Evolutionary conservation across 2,329 filamentous ascomycete genomes (phyloP).

Genomic region (Pseudogymnoascus sp.): DNA sequence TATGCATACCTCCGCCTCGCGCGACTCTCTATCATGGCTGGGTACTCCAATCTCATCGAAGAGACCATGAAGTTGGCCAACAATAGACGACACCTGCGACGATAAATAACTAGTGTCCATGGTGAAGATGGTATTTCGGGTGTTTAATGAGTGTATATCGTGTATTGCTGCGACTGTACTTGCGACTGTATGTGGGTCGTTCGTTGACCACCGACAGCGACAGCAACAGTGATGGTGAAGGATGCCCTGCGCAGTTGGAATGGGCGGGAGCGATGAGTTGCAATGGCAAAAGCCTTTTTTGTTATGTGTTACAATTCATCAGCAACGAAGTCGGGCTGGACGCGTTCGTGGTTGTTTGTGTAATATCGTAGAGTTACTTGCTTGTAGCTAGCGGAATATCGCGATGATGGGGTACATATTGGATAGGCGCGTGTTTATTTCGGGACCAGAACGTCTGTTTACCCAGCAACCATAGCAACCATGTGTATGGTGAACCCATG

Average conservation of each 20-base stretch:
- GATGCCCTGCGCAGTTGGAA: background rate
- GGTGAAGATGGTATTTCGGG: background rate
- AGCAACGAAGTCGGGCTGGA: background rate
- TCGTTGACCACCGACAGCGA: background rate
- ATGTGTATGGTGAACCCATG: background rate
- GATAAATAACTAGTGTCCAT: conserved; percentile 93
- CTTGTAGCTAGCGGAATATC: background rate
- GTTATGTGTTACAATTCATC: conserved; percentile 8
- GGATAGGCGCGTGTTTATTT: conserved; percentile 5
- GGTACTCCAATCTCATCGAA: conserved; percentile 98
- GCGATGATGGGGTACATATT: conserved; percentile 6
- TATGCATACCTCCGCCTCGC: conserved; percentile 71
- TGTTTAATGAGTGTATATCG: background rate
- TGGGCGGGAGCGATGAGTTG: background rate
- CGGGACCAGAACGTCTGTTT: conserved; percentile 4
- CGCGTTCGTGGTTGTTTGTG: conserved; percentile 5
- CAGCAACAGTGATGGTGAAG: background rate
- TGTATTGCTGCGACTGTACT: background rate
- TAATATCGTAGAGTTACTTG: background rate
- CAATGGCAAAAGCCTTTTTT: conserved; percentile 2
- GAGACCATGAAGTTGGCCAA: conserved; percentile 83
- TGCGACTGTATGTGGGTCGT: conserved; percentile 3
- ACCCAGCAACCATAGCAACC: conserved; percentile 8
- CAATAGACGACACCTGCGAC: conserved; percentile 91
- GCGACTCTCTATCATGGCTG: conserved; percentile 78